Evolutionary conservation across 805 yeast species (phyloP).

Genomic region (Zygoascus ofunaensis): DNA sequence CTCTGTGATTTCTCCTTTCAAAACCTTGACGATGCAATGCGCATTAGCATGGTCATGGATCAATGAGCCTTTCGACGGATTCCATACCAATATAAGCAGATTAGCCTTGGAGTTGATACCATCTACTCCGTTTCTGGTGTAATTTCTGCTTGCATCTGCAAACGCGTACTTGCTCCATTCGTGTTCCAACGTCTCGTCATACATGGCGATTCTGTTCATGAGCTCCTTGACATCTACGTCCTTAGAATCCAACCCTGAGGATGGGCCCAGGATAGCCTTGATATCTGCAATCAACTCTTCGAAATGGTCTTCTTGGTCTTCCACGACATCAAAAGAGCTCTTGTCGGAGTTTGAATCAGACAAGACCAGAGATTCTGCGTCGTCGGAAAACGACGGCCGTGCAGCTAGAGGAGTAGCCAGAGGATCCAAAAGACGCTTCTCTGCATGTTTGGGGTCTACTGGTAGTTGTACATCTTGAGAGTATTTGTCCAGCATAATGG

Average conservation of each 20-base stretch:
- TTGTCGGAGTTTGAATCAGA: neutral
- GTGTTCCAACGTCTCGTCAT: slow-evolving; percentile 29
- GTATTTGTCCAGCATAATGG: too few species aligned
- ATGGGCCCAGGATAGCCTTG: slow-evolving; percentile 29
- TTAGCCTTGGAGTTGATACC: slow-evolving; percentile 66
- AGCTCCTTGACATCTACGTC: slow-evolving; percentile 48
- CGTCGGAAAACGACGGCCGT: neutral
- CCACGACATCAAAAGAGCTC: neutral
- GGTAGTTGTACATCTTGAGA: too few species aligned
- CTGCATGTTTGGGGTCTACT: too few species aligned
- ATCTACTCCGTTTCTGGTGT: slow-evolving; percentile 65
- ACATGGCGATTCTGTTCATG: slow-evolving; percentile 38
- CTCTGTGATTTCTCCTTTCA: slow-evolving; percentile 52
- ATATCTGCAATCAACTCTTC: slow-evolving; percentile 27
- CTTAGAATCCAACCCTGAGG: slow-evolving; percentile 31
- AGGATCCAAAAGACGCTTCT: too few species aligned
- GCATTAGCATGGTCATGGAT: slow-evolving; percentile 73
- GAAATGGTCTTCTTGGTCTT: too few species aligned
- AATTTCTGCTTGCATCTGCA: slow-evolving; percentile 39
- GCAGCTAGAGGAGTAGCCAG: neutral
- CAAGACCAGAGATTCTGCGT: neutral
- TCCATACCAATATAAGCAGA: slow-evolving; percentile 59
- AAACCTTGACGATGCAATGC: slow-evolving; percentile 64
- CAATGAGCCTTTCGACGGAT: slow-evolving; percentile 52
- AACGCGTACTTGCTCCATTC: slow-evolving; percentile 57